phyloP scores from a whole-genome alignment of 306 rosid genomes.

The Cucumis melo region DNA sequence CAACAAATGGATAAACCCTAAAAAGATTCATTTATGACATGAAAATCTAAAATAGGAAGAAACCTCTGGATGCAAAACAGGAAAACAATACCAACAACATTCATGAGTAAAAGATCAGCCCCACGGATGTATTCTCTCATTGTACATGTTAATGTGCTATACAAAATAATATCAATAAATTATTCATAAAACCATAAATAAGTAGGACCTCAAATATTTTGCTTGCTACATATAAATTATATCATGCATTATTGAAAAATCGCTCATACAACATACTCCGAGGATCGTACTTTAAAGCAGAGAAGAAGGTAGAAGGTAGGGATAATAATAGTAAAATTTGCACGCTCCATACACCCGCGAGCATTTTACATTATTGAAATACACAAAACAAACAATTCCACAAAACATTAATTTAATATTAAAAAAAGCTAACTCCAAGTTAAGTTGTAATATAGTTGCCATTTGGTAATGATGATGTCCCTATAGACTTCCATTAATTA shows the following conservation, averaged over 20 bases:
- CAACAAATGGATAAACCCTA: no score
- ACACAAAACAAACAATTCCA: neutral
- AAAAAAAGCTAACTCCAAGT: neutral
- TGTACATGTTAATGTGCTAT: neutral
- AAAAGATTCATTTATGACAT: no score
- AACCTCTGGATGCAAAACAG: no score
- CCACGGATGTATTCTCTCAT: neutral
- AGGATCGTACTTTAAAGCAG: neutral
- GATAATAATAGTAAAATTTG: slow-evolving; percentile 23
- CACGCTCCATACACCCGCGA: slow-evolving; percentile 40
- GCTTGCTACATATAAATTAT: neutral
- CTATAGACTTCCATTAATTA: slow-evolving; percentile 33
- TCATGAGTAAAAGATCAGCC: neutral
- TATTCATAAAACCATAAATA: neutral
- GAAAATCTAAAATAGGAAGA: no score
- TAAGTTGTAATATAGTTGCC: slow-evolving; percentile 15
- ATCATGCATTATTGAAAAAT: neutral
- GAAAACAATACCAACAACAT: no score
- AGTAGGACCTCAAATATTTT: neutral
- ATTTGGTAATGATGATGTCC: slow-evolving; percentile 55
- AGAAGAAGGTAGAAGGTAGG: neutral
- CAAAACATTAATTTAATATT: neutral
- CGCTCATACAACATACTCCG: slow-evolving; percentile 3
- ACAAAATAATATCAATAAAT: neutral
- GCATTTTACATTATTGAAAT: slow-evolving; percentile 1